A percentile compares a stretch with the other conserved stretches of the same genome.
Conservation (phyloP, 306 rosid genomes). For the Castanospermum australe region DNA sequence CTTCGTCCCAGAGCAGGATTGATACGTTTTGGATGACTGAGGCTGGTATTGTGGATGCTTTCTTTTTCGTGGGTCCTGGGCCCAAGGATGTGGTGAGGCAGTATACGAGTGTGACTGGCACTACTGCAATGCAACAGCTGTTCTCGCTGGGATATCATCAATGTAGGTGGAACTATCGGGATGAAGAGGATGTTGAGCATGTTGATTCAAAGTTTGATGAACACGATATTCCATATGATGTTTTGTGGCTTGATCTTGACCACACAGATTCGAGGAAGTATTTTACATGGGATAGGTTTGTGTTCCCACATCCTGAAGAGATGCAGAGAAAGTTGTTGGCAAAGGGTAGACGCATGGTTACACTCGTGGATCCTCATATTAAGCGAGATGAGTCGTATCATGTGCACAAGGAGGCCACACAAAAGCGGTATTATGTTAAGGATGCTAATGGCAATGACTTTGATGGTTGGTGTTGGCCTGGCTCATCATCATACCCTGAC, state of each 20-base stretch:
- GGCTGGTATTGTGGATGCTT: conserved; percentile 83
- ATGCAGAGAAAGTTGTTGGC: conserved; percentile 83
- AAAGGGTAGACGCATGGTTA: conserved; percentile 91
- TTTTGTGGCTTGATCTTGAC: conserved; percentile 97
- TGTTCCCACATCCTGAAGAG: conserved; percentile 91
- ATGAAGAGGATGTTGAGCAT: conserved; percentile 88
- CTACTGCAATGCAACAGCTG: conserved; percentile 76
- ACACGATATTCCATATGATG: conserved; percentile 88
- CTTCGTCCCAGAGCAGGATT: conserved; percentile 62
- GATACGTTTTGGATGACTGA: conserved; percentile 97
- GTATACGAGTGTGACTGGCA: conserved; percentile 78
- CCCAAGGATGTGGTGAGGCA: conserved; percentile 87
- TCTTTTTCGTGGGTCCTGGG: conserved; percentile 79
- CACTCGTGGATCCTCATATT: conserved; percentile 94
- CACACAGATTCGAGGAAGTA: conserved; percentile 93
- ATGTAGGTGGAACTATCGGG: conserved; percentile 94
- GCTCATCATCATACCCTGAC: conserved; percentile 88
- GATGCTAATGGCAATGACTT: conserved; percentile 83
- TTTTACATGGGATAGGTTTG: conserved; percentile 79
- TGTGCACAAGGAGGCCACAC: conserved; percentile 80
- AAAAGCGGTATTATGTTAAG: conserved; percentile 87
- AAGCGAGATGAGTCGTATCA: conserved; percentile 71
- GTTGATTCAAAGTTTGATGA: conserved; percentile 96
- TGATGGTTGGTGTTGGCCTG: conserved; percentile 99
- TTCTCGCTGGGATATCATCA: conserved; percentile 89